Percentiles rank a stretch among this genome's conserved stretches.
Conservation (phyloP, 805 yeast species). For the Spathaspora hagerdaliae region DNA sequence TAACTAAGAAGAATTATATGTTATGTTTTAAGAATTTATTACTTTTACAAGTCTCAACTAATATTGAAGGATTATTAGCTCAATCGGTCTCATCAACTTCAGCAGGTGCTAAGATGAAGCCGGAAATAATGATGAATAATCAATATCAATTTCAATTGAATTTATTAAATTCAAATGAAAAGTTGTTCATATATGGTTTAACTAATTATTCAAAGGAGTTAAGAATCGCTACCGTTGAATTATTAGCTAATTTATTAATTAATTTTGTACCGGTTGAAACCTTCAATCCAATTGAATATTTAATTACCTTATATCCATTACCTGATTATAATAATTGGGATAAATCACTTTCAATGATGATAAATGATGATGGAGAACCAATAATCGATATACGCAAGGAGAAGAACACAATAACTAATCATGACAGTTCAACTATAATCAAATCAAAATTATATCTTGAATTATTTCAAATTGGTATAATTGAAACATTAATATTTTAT, state of each 20-base stretch:
- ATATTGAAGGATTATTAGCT: slow-evolving; percentile 35
- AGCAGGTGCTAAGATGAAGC: slow-evolving; percentile 37
- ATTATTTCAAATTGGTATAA: slow-evolving; percentile 26
- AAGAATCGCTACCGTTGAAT: slow-evolving; percentile 33
- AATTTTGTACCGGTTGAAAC: slow-evolving; percentile 38
- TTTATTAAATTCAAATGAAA: slow-evolving; percentile 27
- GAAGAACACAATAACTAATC: slow-evolving; percentile 16
- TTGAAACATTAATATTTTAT: slow-evolving; percentile 32
- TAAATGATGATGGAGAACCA: slow-evolving; percentile 15
- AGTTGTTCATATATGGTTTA: slow-evolving; percentile 25
- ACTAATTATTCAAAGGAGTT: slow-evolving; percentile 30
- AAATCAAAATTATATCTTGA: slow-evolving; percentile 14
- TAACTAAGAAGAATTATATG: slow-evolving; percentile 28
- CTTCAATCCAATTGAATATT: slow-evolving; percentile 31
- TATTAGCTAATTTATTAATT: slow-evolving; percentile 28
- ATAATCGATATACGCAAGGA: slow-evolving; percentile 12
- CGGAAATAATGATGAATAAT: slow-evolving; percentile 37
- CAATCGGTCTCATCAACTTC: slow-evolving; percentile 29
- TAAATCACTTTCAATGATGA: slow-evolving; percentile 15
- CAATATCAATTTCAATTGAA: slow-evolving; percentile 34
- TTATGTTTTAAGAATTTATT: slow-evolving; percentile 28
- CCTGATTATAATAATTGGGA: slow-evolving; percentile 31
- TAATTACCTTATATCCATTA: slow-evolving; percentile 26
- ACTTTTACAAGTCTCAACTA: slow-evolving; percentile 27
- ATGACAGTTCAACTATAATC: slow-evolving; percentile 26